Evolutionary conservation across 2,329 filamentous ascomycete species (phyloP).

Genomic region (Juglanconis juglandina): DNA sequence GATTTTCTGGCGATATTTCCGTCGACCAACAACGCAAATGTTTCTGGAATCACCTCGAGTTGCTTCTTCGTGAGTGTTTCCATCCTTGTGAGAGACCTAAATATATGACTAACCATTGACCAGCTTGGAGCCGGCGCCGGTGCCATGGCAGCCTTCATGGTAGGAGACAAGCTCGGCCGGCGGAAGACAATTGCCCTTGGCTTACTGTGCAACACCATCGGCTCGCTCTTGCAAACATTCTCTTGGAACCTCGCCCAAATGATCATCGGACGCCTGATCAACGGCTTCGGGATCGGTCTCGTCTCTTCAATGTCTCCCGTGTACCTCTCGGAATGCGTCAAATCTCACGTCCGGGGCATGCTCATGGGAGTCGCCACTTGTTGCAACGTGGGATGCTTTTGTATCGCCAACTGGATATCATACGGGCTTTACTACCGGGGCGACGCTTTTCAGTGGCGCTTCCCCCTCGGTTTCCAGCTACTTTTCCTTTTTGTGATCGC

Average conservation of each 20-base stretch:
- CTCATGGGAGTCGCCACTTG: conserved; percentile 42
- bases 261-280: conserved; percentile 38
- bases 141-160: conserved; percentile 27
- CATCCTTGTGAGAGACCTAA: not conserved
- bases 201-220: conserved; percentile 30
- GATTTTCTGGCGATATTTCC: conserved; percentile 38
- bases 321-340: conserved; percentile 31
- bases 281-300: conserved; percentile 36
- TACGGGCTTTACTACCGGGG: conserved; percentile 28
- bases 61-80: conserved; percentile 34
- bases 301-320: conserved; percentile 34
- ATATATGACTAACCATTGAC: not conserved
- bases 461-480: conserved; percentile 27
- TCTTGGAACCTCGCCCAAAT: conserved; percentile 38
- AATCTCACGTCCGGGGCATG: conserved; percentile 36
- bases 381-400: conserved; percentile 40
- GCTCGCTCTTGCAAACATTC: conserved; percentile 32
- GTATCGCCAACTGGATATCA: conserved; percentile 43
- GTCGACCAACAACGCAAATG: conserved; percentile 33
- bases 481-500: conserved; percentile 32
- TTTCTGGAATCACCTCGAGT: conserved; percentile 42
- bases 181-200: conserved; percentile 30
- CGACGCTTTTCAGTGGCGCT: conserved; percentile 26
- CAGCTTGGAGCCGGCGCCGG: conserved; percentile 33
- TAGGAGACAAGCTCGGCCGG: conserved; percentile 33